Evolutionary conservation across 192 early-diverging fungal genomes (phyloP).

Genomic region (Polychytrium aggregatum): DNA sequence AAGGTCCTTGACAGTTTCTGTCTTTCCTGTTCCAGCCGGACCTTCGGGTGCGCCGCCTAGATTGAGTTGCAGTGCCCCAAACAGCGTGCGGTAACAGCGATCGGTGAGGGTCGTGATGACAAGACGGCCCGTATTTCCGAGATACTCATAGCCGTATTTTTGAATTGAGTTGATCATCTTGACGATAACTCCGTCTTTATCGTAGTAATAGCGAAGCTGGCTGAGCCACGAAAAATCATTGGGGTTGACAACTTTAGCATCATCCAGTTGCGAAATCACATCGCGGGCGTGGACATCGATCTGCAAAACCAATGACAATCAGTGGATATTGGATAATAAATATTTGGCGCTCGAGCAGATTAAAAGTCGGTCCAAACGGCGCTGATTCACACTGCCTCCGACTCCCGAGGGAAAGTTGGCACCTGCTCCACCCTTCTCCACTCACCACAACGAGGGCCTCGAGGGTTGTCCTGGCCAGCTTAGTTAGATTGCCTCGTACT

Average conservation of each 20-base stretch:
- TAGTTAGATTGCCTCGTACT: conserved; percentile 40
- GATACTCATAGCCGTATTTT: conserved; percentile 49
- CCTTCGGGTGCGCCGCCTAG: conserved; percentile 54
- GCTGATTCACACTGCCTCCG: no score
- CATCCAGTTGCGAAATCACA: conserved; percentile 35
- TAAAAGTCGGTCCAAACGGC: no score
- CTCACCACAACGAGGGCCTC: conserved; percentile 49
- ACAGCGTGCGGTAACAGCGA: conserved; percentile 46
- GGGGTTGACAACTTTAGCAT: conserved; percentile 25
- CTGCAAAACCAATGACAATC: conserved; percentile 9
- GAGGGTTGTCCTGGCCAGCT: conserved; percentile 31
- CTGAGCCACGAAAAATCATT: conserved; percentile 43
- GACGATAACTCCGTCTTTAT: conserved; percentile 44
- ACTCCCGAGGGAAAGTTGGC: no score
- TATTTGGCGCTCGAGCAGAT: no score
- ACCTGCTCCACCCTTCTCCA: no score
- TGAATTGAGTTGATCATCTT: conserved; percentile 57
- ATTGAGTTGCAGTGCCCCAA: conserved; percentile 49
- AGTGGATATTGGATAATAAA: conserved; percentile 1
- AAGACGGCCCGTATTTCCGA: conserved; percentile 45
- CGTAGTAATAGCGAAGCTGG: conserved; percentile 48
- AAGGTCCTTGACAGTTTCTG: conserved; percentile 50
- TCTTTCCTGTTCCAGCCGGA: conserved; percentile 50
- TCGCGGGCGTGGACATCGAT: conserved; percentile 54
- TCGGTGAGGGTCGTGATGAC: conserved; percentile 53